Evolutionary conservation across 2,329 filamentous ascomycete genomes (phyloP), one percentile per base, ranked within the genome.

Genomic region (Paraconiothyrium brasiliense): DNA sequence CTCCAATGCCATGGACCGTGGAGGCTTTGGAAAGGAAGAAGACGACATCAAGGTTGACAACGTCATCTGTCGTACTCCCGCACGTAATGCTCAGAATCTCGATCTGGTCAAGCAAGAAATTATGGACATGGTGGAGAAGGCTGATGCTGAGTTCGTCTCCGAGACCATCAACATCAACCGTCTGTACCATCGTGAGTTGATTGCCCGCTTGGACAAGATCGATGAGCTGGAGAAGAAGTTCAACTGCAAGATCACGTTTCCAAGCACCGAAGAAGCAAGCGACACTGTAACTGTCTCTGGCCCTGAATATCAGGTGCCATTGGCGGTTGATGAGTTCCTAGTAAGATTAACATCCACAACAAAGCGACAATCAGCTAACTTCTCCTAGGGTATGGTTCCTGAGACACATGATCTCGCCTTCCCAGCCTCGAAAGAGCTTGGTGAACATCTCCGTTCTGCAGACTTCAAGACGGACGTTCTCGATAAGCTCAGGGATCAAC

Each of bases 231-330:
- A 99, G 83, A 96, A 97, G 85, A 97, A 97, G 82, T 98, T 94
- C 91, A 98, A 98, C 79, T 99, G 95, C 89, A 98, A 98, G 84
- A 96, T 99, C 75, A 92, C 93, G 70, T 99, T 99, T 77, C 95
- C 95, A 8, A 97, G 94, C 81, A 98, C 95, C 10, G 95, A 99
- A 79, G 92, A 96, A 80, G 95, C 95, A 24, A 98, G 94, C 77
- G 95, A 99, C 74, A 91, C 96, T 74, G 93, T 99, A 57, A 96
- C 91, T 20, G 93, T 99, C 61, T 97, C 93, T 64, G 95, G 95
- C 4, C 95, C 95, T 54, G 94, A 98, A 82, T 99, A 96, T 87
- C 95, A 98, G 84, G 94, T 99, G 39, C 94, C 95, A 65, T 92
- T 97, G 77, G 97, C 94, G 71, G 93, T 97, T 54, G 95, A 99